These are phyloP conservation scores for Bifiguratus adelaidae DNA, from an alignment of 192 early-diverging fungal species.

Conservation along the genomic window DNA sequence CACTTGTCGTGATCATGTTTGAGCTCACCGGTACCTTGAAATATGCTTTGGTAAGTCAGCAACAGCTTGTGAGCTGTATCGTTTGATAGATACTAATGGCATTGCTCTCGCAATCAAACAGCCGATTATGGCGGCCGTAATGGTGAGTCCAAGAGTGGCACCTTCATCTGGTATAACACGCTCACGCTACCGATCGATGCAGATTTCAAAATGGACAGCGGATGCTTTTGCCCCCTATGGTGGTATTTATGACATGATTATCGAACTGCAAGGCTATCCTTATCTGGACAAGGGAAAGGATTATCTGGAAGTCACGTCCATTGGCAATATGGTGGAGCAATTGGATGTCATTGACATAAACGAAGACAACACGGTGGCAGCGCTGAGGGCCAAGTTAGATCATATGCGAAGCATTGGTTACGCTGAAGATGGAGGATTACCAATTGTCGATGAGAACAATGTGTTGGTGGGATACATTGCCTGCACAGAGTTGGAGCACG, in stretches of 20 bases:
- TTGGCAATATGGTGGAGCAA: slow-evolving; percentile 55
- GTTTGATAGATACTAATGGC: neutral
- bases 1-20: slow-evolving; percentile 96
- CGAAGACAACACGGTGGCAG: slow-evolving; percentile 39
- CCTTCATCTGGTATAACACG: neutral
- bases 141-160: slow-evolving; percentile 7
- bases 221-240: slow-evolving; percentile 49
- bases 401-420: slow-evolving; percentile 41
- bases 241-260: slow-evolving; percentile 66
- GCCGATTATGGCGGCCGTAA: slow-evolving; percentile 21
- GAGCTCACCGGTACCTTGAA: slow-evolving; percentile 93
- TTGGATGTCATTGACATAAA: slow-evolving; percentile 58
- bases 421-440: slow-evolving; percentile 66
- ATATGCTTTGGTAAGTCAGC: slow-evolving; percentile 51
- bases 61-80: neutral
- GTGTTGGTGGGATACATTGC: slow-evolving; percentile 75
- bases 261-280: slow-evolving; percentile 60
- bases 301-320: slow-evolving; percentile 50
- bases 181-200: too few relatives aligned
- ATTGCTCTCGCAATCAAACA: slow-evolving; percentile 1
- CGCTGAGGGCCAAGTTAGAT: slow-evolving; percentile 41
- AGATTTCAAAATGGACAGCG: slow-evolving; percentile 56
- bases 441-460: slow-evolving; percentile 40
- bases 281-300: slow-evolving; percentile 69
- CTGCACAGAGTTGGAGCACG: slow-evolving; percentile 68